A percentile compares a stretch with the other conserved stretches of the same genome.
Evolutionary conservation across 1,139 yeast species (phyloP).

Genomic region (Suhomyces wounanorum): DNA sequence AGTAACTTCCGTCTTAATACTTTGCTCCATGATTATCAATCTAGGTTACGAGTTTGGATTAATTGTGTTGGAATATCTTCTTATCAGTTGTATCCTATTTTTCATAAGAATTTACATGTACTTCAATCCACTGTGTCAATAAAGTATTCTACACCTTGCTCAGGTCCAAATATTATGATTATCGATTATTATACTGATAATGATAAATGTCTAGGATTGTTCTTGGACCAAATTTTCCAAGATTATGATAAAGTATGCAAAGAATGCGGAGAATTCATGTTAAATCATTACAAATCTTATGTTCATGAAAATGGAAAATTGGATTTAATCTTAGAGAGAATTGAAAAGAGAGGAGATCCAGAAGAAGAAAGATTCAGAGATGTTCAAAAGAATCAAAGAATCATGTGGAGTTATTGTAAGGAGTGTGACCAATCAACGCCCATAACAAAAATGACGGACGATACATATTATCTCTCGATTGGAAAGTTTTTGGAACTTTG

Average conservation of each 20-base stretch:
- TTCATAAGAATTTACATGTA: constrained; percentile 76
- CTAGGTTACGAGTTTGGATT: constrained; percentile 43
- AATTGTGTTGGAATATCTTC: constrained; percentile 41
- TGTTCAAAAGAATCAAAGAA: constrained; percentile 47
- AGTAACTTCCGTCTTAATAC: constrained; percentile 33
- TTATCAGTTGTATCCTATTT: constrained; percentile 48
- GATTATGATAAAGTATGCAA: constrained; percentile 68
- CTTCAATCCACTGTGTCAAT: constrained; percentile 82
- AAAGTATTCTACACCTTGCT: constrained; percentile 86
- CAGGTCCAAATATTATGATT: constrained; percentile 81
- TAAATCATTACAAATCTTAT: constrained; percentile 82
- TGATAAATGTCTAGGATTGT: constrained; percentile 87
- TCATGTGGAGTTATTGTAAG: constrained; percentile 93
- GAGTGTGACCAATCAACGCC: constrained; percentile 77
- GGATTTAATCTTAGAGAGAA: constrained; percentile 70
- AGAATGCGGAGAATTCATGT: constrained; percentile 74
- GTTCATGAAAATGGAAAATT: constrained; percentile 87
- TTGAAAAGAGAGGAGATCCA: constrained; percentile 33
- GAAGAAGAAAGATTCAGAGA: constrained; percentile 28
- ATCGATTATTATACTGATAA: constrained; percentile 90
- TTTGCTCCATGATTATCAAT: constrained; percentile 32
- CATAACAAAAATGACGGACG: constrained; percentile 81
- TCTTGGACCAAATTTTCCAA: constrained; percentile 77
- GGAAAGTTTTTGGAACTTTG: constrained; percentile 89
- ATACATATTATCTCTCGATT: constrained; percentile 86